phyloP scores from a whole-genome alignment of 202 grass and related monocot species.

The Setaria italica region DNA sequence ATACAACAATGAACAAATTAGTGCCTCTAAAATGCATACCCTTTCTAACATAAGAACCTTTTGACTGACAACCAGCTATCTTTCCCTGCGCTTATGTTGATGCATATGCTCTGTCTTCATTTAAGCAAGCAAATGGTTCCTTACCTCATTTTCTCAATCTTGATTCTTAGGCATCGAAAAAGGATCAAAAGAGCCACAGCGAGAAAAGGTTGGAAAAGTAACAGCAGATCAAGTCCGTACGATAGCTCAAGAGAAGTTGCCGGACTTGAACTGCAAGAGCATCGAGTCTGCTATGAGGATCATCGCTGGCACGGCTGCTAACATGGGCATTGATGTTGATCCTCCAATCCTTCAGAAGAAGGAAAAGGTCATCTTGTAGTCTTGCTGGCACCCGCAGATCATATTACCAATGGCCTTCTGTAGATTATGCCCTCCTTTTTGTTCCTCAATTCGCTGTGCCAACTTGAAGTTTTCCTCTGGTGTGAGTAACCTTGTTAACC shows the following conservation, averaged over 20 bases:
- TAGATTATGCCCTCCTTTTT: slow-evolving; percentile 58
- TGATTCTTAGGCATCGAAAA: slow-evolving; percentile 73
- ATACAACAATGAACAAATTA: not conserved
- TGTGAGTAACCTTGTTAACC: slow-evolving; percentile 6
- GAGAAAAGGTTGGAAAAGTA: slow-evolving; percentile 85
- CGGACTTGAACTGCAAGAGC: slow-evolving; percentile 90
- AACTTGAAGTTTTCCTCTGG: slow-evolving; percentile 16
- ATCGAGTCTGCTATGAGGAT: slow-evolving; percentile 95
- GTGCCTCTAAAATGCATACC: not conserved
- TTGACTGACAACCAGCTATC: not conserved
- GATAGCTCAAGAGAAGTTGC: slow-evolving; percentile 90
- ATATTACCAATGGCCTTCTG: slow-evolving; percentile 24
- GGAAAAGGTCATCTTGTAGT: slow-evolving; percentile 66
- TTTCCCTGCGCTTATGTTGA: slow-evolving; percentile 1
- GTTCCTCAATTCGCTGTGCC: not conserved
- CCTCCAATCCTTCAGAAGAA: slow-evolving; percentile 83
- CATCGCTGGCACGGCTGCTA: slow-evolving; percentile 90
- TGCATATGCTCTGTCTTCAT: not conserved
- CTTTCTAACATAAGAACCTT: not conserved
- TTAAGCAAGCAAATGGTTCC: not conserved
- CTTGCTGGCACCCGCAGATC: slow-evolving; percentile 4
- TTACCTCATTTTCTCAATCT: slow-evolving; percentile 43
- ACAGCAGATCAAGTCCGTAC: slow-evolving; percentile 77
- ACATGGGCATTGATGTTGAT: slow-evolving; percentile 96
- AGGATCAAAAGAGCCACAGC: slow-evolving; percentile 77